These are phyloP conservation scores for Coemansia javaensis DNA, from an alignment of 192 early-diverging fungal species.

Conservation along the genomic window DNA sequence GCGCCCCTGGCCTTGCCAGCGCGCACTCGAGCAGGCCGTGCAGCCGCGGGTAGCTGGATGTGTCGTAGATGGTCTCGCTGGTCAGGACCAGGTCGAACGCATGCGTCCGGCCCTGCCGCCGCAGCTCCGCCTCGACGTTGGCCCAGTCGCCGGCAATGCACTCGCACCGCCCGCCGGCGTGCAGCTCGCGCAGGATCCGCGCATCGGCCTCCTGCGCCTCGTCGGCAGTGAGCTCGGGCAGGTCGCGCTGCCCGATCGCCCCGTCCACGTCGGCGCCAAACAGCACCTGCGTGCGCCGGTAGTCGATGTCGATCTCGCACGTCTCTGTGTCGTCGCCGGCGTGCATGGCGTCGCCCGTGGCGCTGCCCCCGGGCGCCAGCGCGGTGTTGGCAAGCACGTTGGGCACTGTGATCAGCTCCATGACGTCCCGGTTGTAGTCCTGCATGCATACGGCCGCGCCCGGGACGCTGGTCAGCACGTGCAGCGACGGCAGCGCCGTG, in stretches of 20 bases:
- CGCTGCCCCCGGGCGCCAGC: constrained; percentile 19
- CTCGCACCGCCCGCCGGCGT: constrained; percentile 40
- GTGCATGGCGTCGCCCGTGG: constrained; percentile 60
- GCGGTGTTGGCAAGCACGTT: constrained; percentile 82
- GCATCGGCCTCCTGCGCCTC: constrained; percentile 30
- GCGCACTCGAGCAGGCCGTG: constrained; percentile 54
- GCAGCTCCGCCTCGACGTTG: constrained; percentile 44
- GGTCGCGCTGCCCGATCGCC: constrained; percentile 27
- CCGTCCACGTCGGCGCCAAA: constrained; percentile 33
- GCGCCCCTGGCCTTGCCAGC: constrained; percentile 32
- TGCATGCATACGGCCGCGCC: constrained; percentile 70
- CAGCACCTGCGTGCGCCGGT: constrained; percentile 29
- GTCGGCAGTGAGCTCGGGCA: constrained; percentile 39
- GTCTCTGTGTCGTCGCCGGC: constrained; percentile 27
- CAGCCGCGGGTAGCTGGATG: constrained; percentile 57
- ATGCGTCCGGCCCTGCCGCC: constrained; percentile 42
- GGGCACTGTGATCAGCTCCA: constrained; percentile 83
- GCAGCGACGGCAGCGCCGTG: constrained; percentile 79
- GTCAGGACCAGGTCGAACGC: constrained; percentile 70
- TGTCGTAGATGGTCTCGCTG: constrained; percentile 73
- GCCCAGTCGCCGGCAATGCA: constrained; percentile 70
- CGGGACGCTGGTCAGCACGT: constrained; percentile 54
- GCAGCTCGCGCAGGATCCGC: constrained; percentile 7
- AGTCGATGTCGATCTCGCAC: constrained; percentile 45
- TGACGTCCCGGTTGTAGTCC: constrained; percentile 88